Evolutionary conservation across 768 basidiomycete species (phyloP), one percentile per base, ranked within the genome.

Genomic region (Mycena kentingensis): DNA sequence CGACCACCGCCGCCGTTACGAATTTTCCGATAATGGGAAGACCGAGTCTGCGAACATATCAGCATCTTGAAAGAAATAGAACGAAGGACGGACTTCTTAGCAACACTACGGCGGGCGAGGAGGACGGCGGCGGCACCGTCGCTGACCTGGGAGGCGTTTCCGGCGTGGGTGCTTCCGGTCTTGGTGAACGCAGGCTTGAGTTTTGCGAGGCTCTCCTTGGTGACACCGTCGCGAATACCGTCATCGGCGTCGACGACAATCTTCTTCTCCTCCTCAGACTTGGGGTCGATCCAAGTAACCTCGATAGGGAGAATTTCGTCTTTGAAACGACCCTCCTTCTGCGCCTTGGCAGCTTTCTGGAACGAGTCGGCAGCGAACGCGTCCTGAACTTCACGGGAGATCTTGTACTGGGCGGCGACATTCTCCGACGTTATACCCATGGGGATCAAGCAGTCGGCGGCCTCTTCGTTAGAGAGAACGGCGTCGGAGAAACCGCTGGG

Each of bases 351-450:
- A 7, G 93, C 93, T 66, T 90, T 90, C 63, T 85, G 84, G 81
- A 91, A 93, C 0, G 91, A 93, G 37, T 75, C 69, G 13, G 91
- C 91, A 5, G 93, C 85, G 62, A 95, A 94, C 50, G 77, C 80
- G 74, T 96, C 94, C 71, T 95, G 91, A n/a, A 68, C 71, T 42
- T 77, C 75, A 47, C 94, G 87, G 25, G 86, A 75, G 66, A 96
- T 82, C 53, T 76, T 74, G 69, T 80, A 95, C 49, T 92, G 84
- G 43, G 76, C 67, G 12, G 93, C 90, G 58, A 94, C 91, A 67
- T 93, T 93, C 75, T 95, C 93, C n/a, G 89, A 92, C 18, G 94
- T 94, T 74, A 94, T 85, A 29, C 93, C 94, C 90, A 93, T 93
- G 37, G 91, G 91, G 52, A 90, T 74, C 24, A 88, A 76, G 65